A percentile compares a stretch with the other conserved stretches of the same genome.
Conservation (phyloP, 2,329 filamentous ascomycete species). For the Cercospora citrullina region DNA sequence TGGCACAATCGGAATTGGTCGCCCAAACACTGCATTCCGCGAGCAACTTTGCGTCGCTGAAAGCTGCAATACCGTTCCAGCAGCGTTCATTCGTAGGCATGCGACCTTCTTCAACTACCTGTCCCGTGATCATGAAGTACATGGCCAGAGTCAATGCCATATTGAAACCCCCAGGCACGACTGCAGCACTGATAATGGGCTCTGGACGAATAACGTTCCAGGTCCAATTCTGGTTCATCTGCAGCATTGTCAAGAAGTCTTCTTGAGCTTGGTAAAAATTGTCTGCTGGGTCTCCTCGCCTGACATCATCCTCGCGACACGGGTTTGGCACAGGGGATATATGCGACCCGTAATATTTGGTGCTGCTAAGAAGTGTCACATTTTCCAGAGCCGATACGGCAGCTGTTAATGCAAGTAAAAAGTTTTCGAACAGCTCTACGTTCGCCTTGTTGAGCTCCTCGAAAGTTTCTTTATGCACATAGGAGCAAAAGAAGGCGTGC, state of each 20-base stretch:
- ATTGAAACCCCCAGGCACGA: constrained; percentile 43
- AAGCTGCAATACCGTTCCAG: constrained; percentile 41
- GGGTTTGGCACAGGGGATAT: constrained; percentile 16
- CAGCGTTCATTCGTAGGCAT: constrained; percentile 41
- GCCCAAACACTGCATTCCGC: constrained; percentile 44
- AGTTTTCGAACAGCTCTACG: constrained; percentile 39
- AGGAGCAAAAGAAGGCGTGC: constrained; percentile 41
- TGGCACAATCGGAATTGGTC: constrained; percentile 34
- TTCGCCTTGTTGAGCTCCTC: constrained; percentile 32
- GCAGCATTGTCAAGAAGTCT: constrained; percentile 17
- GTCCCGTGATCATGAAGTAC: constrained; percentile 43
- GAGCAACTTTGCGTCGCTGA: constrained; percentile 39
- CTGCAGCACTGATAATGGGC: constrained; percentile 37
- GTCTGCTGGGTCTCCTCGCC: constrained; percentile 4
- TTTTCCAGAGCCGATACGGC: constrained; percentile 32
- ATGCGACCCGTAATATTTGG: constrained; percentile 22
- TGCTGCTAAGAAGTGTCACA: constrained; percentile 27
- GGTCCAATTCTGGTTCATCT: constrained; percentile 34
- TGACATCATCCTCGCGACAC: constrained; percentile 17
- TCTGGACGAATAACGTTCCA: constrained; percentile 38
- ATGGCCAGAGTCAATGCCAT: constrained; percentile 43
- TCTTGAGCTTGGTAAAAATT: constrained; percentile 26
- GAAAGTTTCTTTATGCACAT: constrained; percentile 40
- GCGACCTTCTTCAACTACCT: constrained; percentile 38
- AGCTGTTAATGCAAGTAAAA: constrained; percentile 34